phyloP scores from a whole-genome alignment of 2,329 filamentous ascomycete species.

The Colletotrichum noveboracense region DNA sequence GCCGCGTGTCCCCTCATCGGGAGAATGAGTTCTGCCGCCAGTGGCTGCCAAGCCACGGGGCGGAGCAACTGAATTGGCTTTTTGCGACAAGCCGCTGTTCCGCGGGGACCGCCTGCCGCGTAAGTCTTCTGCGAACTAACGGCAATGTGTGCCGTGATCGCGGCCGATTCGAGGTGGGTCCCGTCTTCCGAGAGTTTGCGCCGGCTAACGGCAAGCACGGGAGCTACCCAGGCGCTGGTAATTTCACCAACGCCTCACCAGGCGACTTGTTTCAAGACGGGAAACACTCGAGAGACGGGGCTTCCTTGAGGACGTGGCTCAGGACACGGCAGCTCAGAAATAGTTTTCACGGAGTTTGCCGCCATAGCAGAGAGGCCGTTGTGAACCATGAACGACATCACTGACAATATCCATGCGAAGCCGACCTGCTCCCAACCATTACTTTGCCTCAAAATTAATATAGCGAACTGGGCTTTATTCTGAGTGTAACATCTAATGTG shows the following conservation, averaged over 20 bases:
- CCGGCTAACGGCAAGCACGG: not conserved
- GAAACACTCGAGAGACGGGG: not conserved
- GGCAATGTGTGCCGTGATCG: not conserved
- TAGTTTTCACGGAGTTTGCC: not conserved
- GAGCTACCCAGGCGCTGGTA: not conserved
- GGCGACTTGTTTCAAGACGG: not conserved
- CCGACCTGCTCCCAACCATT: not conserved
- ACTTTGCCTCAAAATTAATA: not conserved
- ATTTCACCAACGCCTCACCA: not conserved
- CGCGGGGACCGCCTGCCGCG: not conserved
- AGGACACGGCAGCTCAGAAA: not conserved
- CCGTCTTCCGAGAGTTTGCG: not conserved
- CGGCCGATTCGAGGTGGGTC: not conserved
- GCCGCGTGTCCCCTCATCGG: not conserved
- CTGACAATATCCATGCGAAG: not conserved
- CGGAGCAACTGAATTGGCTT: not conserved
- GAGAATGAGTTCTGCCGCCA: not conserved
- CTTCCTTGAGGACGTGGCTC: not conserved
- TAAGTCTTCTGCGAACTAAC: not conserved
- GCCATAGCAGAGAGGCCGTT: not conserved
- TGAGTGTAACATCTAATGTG: not conserved
- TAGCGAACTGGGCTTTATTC: rapidly evolving
- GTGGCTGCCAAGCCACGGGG: not conserved
- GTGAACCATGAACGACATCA: not conserved
- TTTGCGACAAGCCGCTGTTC: not conserved